Conservation (phyloP, 139 green algal species). For the Medakamo hakoo region DNA sequence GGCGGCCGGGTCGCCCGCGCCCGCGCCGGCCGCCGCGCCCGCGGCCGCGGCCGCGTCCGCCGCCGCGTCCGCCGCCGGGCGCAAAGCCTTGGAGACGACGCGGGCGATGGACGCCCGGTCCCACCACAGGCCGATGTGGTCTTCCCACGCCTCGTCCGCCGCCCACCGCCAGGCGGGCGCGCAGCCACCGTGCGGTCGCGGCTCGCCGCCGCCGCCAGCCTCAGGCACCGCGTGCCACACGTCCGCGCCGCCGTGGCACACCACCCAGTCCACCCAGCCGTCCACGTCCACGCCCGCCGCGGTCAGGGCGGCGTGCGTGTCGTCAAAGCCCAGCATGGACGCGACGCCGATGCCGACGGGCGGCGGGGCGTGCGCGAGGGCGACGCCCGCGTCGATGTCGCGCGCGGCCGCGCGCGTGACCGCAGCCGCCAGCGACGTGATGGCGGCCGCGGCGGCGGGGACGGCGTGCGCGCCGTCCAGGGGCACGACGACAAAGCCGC, state of each 20-base stretch:
- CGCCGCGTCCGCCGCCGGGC: background rate
- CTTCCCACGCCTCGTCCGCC: conserved; percentile 37
- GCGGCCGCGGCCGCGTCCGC: too few species aligned
- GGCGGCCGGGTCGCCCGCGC: too few species aligned
- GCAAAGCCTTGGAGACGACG: conserved; percentile 22
- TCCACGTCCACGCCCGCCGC: conserved; percentile 12
- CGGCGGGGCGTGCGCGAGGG: too few species aligned
- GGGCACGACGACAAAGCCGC: conserved; percentile 15
- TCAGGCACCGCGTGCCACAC: conserved; percentile 26
- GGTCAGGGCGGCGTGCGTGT: conserved; percentile 12
- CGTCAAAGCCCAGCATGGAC: conserved; percentile 43
- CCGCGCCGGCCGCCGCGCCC: too few species aligned
- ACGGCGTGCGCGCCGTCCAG: conserved; percentile 17
- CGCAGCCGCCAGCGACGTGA: conserved; percentile 9
- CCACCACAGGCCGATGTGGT: conserved; percentile 33
- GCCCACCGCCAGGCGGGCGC: conserved; percentile 11
- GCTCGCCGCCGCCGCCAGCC: background rate
- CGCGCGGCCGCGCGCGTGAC: conserved; percentile 1
- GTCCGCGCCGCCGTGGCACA: conserved; percentile 48
- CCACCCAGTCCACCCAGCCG: conserved; percentile 35
- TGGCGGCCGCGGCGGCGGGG: conserved; percentile 2
- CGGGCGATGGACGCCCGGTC: conserved; percentile 21
- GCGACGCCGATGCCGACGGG: conserved; percentile 35
- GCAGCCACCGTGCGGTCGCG: too few species aligned
- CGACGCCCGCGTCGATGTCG: background rate